Evolutionary conservation across 345 rosid species (phyloP).

Genomic region (Angophora floribunda): DNA sequence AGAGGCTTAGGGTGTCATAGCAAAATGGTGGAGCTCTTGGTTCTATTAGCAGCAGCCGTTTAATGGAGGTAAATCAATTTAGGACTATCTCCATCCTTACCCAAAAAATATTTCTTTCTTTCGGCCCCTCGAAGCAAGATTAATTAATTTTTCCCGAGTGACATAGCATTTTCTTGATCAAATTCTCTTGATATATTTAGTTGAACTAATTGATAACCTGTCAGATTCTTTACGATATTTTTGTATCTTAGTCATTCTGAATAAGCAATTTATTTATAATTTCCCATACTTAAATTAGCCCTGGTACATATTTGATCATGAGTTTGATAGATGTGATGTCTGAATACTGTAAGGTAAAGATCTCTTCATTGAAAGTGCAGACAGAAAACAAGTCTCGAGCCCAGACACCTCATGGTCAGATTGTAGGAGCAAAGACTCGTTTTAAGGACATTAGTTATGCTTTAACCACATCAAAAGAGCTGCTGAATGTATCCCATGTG

Average conservation of each 20-base stretch:
- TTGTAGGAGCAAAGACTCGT: constrained; percentile 48
- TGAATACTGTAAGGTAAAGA: neutral
- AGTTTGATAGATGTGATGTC: neutral
- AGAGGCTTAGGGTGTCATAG: constrained; percentile 53
- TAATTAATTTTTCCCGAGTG: neutral
- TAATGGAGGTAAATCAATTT: constrained; percentile 69
- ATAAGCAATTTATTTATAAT: neutral
- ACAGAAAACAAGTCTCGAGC: constrained; percentile 71
- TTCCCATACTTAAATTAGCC: neutral
- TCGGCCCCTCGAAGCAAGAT: neutral
- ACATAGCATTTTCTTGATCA: neutral
- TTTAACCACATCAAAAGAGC: constrained; percentile 86
- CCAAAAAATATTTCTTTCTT: neutral
- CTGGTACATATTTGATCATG: neutral
- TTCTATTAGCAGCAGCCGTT: constrained; percentile 66
- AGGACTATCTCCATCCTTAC: neutral
- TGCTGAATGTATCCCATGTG: constrained; percentile 76
- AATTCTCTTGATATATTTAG: neutral
- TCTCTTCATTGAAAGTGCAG: constrained; percentile 18
- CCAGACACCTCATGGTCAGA: constrained; percentile 73
- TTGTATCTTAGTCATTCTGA: neutral
- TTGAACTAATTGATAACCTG: neutral
- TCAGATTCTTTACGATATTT: neutral
- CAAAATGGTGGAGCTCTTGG: constrained; percentile 37
- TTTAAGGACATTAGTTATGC: constrained; percentile 83